A percentile compares a stretch with the other conserved stretches of the same genome.
Conservation (phyloP, 148 eudicot species). For the Rhododendron kiyosumense region DNA sequence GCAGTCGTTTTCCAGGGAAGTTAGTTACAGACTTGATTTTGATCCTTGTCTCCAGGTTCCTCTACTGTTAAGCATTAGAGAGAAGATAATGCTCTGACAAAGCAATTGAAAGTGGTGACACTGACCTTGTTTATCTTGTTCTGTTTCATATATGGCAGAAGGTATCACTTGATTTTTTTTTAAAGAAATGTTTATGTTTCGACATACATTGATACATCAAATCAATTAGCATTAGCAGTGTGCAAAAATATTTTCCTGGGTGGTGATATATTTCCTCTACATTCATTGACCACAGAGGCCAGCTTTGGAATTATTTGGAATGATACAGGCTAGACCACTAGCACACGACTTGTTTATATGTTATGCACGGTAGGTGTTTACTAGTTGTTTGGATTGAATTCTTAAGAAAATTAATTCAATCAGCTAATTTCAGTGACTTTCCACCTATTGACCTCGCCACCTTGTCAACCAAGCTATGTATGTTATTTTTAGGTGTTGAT, state of each 20-base stretch:
- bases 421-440: too few species aligned
- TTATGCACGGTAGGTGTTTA: conserved; percentile 33
- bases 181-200: background rate
- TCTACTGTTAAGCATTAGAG: conserved; percentile 83
- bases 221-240: background rate
- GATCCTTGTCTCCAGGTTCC: conserved; percentile 59
- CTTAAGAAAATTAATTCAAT: too few species aligned
- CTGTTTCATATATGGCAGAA: conserved; percentile 87
- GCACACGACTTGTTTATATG: conserved; percentile 81
- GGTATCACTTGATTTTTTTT: conserved; percentile 32
- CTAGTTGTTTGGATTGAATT: too few species aligned
- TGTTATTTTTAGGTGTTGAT: background rate
- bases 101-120: conserved; percentile 97
- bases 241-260: background rate
- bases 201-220: background rate
- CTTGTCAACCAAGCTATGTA: too few species aligned
- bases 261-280: background rate
- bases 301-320: conserved; percentile 74
- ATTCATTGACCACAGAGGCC: conserved; percentile 49
- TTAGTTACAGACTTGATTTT: background rate
- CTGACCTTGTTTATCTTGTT: conserved; percentile 94
- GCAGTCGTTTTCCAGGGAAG: background rate
- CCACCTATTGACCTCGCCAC: too few species aligned
- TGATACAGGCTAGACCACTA: conserved; percentile 76
- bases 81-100: conserved; percentile 82